A percentile compares a stretch with the other conserved stretches of the same genome.
Evolutionary conservation across 345 rosid species (phyloP).

Genomic region (Alliaria petiolata): DNA sequence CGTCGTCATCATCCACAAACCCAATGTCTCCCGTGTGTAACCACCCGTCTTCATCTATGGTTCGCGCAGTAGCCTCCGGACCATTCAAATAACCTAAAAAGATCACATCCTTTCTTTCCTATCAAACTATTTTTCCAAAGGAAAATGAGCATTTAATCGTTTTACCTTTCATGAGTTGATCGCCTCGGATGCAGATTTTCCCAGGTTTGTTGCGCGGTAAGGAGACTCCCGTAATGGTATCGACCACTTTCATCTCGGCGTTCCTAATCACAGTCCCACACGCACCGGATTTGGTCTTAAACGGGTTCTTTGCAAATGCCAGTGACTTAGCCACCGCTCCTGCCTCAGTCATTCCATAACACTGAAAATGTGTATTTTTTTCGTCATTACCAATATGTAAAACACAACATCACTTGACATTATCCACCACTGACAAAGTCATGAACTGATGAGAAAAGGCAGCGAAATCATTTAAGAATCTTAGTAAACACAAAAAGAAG

Average conservation of each 20-base stretch:
- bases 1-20: conserved; percentile 56
- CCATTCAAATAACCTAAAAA: neutral
- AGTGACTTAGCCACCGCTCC: conserved; percentile 82
- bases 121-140: neutral
- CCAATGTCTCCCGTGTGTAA: conserved; percentile 67
- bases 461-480: too few relatives aligned
- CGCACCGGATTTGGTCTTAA: conserved; percentile 64
- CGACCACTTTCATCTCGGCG: conserved; percentile 86
- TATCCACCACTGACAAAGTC: too few relatives aligned
- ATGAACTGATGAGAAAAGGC: too few relatives aligned
- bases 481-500: too few relatives aligned
- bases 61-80: conserved; percentile 14
- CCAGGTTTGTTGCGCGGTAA: conserved; percentile 63
- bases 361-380: conserved; percentile 33
- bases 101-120: neutral
- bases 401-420: neutral
- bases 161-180: conserved; percentile 86
- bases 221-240: conserved; percentile 57
- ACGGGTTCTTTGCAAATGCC: conserved; percentile 75
- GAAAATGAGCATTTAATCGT: neutral
- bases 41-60: conserved; percentile 61
- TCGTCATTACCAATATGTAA: neutral
- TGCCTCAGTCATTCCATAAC: conserved; percentile 97
- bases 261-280: conserved; percentile 88
- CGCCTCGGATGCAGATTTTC: conserved; percentile 77